These are phyloP conservation scores for Starmerella stigmatis DNA, from an alignment of 805 yeast species.

Conservation along the genomic window DNA sequence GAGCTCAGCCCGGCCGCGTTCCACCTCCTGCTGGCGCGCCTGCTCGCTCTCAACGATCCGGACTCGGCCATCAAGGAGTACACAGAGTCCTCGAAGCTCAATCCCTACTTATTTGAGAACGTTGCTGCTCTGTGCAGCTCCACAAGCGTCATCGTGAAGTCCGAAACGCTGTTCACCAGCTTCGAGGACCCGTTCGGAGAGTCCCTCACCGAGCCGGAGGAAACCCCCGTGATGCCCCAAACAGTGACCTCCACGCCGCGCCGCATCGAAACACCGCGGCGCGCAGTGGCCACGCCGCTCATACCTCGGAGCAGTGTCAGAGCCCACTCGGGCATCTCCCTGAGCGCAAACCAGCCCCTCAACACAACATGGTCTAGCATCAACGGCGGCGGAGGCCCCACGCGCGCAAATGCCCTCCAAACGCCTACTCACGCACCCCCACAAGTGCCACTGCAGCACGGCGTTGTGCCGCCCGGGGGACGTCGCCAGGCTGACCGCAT, in stretches of 20 bases:
- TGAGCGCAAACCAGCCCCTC: neutral
- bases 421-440: constrained; percentile 6
- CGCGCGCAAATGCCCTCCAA: constrained; percentile 1
- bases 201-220: neutral
- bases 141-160: constrained; percentile 55
- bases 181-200: constrained; percentile 16
- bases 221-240: neutral
- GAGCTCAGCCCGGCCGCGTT: constrained; percentile 43
- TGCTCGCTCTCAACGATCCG: constrained; percentile 48
- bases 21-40: constrained; percentile 57
- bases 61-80: constrained; percentile 54
- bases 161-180: constrained; percentile 32
- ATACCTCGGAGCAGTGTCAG: constrained; percentile 1
- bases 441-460: neutral
- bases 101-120: constrained; percentile 83
- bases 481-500: constrained; percentile 7
- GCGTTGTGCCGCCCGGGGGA: neutral
- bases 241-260: constrained; percentile 21
- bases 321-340: neutral
- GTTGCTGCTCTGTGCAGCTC: constrained; percentile 60
- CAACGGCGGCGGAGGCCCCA: neutral
- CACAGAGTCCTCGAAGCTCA: constrained; percentile 55
- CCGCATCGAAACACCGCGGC: constrained; percentile 11
- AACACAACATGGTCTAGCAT: neutral
- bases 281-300: constrained; percentile 10